phyloP scores from a whole-genome alignment of 345 rosid species.

The Moringa oleifera region DNA sequence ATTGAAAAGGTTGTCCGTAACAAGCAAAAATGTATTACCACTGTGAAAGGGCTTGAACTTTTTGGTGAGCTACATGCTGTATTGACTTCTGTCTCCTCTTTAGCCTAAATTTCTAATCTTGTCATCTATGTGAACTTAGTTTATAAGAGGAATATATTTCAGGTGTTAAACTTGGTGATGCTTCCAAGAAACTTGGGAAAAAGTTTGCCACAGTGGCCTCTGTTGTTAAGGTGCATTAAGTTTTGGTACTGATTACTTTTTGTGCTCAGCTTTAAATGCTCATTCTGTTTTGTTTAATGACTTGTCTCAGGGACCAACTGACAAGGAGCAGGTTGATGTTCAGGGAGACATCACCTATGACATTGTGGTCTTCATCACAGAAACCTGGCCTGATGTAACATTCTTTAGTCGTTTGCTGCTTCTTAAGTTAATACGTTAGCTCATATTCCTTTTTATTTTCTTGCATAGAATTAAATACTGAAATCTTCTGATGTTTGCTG shows the following conservation, averaged over 20 bases:
- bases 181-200: constrained; percentile 50
- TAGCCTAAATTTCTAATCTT: not conserved
- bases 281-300: constrained; percentile 5
- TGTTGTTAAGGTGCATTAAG: constrained; percentile 40
- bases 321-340: constrained; percentile 57
- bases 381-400: constrained; percentile 40
- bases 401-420: not conserved
- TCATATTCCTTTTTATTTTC: not conserved
- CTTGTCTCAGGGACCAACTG: constrained; percentile 46
- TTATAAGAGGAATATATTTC: not conserved
- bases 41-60: constrained; percentile 48
- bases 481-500: not conserved
- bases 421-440: constrained; percentile 1
- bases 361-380: constrained; percentile 36
- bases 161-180: constrained; percentile 51
- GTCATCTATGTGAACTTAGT: not conserved
- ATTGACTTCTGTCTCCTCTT: not conserved
- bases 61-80: constrained; percentile 29
- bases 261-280: not conserved
- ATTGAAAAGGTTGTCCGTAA: constrained; percentile 47
- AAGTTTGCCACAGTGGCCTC: constrained; percentile 55
- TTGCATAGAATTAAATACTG: not conserved
- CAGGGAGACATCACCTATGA: constrained; percentile 51
- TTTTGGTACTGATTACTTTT: not conserved
- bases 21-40: constrained; percentile 46